phyloP scores from a whole-genome alignment of 495 filamentous ascomycete genomes.

The Daldinia vernicosa region DNA sequence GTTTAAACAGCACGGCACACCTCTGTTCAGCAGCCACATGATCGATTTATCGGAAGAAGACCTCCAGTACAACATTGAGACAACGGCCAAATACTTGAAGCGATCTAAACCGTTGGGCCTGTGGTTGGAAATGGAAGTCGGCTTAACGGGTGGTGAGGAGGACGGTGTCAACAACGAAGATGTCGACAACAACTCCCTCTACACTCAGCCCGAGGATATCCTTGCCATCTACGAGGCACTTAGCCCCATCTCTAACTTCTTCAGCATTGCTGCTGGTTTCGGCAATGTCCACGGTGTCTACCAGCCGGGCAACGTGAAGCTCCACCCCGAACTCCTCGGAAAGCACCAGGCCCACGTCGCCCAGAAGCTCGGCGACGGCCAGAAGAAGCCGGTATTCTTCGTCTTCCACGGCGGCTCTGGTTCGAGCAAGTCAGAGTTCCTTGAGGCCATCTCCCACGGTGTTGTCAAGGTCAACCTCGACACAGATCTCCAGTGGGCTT shows the following conservation, averaged over 20 bases:
- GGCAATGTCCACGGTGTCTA: constrained; percentile 99
- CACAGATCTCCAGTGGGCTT: constrained; percentile 88
- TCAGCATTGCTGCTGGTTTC: constrained; percentile 97
- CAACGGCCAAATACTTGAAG: constrained; percentile 90
- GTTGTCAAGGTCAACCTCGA: constrained; percentile 99
- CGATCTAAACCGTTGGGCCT: constrained; percentile 94
- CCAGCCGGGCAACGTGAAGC: constrained; percentile 96
- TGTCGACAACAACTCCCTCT: constrained; percentile 94
- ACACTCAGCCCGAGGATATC: constrained; percentile 98
- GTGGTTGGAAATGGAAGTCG: constrained; percentile 99
- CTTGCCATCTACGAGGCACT: constrained; percentile 86
- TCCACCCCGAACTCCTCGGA: constrained; percentile 90
- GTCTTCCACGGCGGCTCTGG: constrained; percentile 99
- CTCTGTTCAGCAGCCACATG: constrained; percentile 97
- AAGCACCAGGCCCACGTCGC: constrained; percentile 94
- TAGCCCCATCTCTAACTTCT: constrained; percentile 84
- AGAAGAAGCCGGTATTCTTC: constrained; percentile 94
- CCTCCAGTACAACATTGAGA: constrained; percentile 88
- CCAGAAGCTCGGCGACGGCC: constrained; percentile 63
- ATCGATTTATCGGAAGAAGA: constrained; percentile 88
- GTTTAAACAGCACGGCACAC: constrained; percentile 91
- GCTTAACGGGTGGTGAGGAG: constrained; percentile 95
- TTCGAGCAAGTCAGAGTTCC: constrained; percentile 86
- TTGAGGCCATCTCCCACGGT: constrained; percentile 85
- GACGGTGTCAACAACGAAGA: constrained; percentile 89